Evolutionary conservation across 208 protist species (phyloP).

Genomic region (Wallacemonas rigidus): DNA sequence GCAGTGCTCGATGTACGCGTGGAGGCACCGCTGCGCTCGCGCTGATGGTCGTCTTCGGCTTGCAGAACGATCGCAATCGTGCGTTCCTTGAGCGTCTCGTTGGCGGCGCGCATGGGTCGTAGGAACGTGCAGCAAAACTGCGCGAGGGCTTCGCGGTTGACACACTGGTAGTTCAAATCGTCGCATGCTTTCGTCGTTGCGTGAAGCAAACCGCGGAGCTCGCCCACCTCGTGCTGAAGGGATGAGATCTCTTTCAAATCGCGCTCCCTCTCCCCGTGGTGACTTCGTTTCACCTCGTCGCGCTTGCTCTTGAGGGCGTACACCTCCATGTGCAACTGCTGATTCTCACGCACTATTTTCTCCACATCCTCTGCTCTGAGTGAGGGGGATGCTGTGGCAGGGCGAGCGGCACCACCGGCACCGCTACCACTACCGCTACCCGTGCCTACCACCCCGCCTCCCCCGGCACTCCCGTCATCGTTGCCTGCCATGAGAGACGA

Average conservation of each 20-base stretch:
- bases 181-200: conserved; percentile 38
- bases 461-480: conserved; percentile 23
- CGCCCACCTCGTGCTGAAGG: conserved; percentile 43
- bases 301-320: conserved; percentile 55
- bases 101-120: conserved; percentile 2
- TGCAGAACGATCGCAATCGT: conserved; percentile 7
- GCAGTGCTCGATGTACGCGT: background rate
- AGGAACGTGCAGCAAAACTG: conserved; percentile 71
- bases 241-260: conserved; percentile 24
- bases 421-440: background rate
- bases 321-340: conserved; percentile 67
- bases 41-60: background rate
- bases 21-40: background rate
- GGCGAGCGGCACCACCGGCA: conserved; percentile 8
- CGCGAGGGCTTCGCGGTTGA: conserved; percentile 42
- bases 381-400: background rate
- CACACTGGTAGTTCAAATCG: conserved; percentile 42
- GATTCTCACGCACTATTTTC: conserved; percentile 67
- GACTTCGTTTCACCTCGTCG: conserved; percentile 36
- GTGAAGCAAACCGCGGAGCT: conserved; percentile 46
- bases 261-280: conserved; percentile 14
- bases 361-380: conserved; percentile 66
- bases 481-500: conserved; percentile 68
- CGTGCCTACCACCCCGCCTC: background rate
- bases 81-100: background rate